Evolutionary conservation across 2,329 filamentous ascomycete genomes (phyloP).

Genomic region (Xylogone sp.): DNA sequence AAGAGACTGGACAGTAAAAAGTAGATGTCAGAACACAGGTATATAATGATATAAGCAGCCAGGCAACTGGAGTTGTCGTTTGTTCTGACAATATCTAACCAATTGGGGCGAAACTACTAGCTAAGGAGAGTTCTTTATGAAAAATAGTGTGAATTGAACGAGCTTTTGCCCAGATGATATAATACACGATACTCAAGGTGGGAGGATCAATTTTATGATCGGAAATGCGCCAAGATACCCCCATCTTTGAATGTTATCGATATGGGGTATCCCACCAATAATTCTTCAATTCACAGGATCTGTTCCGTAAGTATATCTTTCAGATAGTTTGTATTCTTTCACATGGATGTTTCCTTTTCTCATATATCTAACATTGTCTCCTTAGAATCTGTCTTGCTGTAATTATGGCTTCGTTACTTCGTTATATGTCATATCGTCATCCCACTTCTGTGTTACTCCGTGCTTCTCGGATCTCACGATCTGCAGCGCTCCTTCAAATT

Average conservation of each 20-base stretch:
- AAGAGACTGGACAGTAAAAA: no score
- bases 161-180: not conserved
- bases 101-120: not conserved
- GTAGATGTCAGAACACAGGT: no score
- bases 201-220: not conserved
- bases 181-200: not conserved
- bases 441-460: not conserved
- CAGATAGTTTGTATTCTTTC: not conserved
- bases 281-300: not conserved
- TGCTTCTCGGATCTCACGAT: not conserved
- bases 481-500: not conserved
- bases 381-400: not conserved
- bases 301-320: not conserved
- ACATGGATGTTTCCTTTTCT: not conserved
- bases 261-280: not conserved
- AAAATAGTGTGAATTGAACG: not conserved
- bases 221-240: not conserved
- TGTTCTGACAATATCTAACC: no score
- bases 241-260: not conserved
- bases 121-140: no score
- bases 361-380: no score
- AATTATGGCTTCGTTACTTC: not conserved
- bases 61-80: no score
- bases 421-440: not conserved
- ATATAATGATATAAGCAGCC: no score